Evolutionary conservation across 441 rosid species (phyloP).

Genomic region (Gossypium lobatum): DNA sequence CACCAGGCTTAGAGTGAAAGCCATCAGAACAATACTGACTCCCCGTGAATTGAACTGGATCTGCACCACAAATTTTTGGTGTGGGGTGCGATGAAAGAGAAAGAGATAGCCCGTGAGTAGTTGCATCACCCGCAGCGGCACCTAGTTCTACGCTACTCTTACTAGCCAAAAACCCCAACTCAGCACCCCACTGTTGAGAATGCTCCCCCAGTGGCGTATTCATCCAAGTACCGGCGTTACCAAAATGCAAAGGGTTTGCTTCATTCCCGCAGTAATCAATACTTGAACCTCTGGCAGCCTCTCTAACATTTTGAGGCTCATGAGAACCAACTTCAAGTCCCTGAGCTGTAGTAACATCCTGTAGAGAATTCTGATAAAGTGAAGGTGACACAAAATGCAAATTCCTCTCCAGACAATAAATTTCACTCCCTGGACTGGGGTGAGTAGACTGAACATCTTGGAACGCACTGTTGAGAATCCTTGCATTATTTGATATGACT

Average conservation of each 20-base stretch:
- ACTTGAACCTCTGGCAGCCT: constrained; percentile 10
- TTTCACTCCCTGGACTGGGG: constrained; percentile 23
- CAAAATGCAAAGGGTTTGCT: constrained; percentile 16
- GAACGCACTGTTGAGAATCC: constrained; percentile 19
- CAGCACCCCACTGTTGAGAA: constrained; percentile 24
- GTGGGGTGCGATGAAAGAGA: constrained; percentile 43
- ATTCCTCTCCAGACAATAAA: constrained; percentile 26
- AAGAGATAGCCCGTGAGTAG: constrained; percentile 38
- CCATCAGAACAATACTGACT: constrained; percentile 16
- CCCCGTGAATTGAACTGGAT: constrained; percentile 20
- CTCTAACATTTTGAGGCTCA: constrained; percentile 11
- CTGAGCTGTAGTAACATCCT: constrained; percentile 28
- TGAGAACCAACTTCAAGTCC: constrained; percentile 15
- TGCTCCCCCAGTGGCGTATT: constrained; percentile 12
- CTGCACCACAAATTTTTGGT: constrained; percentile 4
- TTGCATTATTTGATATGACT: constrained; percentile 38
- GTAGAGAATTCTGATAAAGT: constrained; percentile 18
- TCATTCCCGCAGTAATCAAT: constrained; percentile 23
- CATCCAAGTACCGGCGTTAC: constrained; percentile 22
- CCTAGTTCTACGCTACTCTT: constrained; percentile 10
- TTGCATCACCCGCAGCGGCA: constrained; percentile 15
- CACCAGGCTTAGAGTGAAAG: constrained; percentile 9
- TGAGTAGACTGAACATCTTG: constrained; percentile 25
- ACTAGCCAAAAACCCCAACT: constrained; percentile 19
- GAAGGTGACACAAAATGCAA: constrained; percentile 21